Evolutionary conservation across 495 filamentous ascomycete genomes (phyloP).

Genomic region (Penicillium taxi): DNA sequence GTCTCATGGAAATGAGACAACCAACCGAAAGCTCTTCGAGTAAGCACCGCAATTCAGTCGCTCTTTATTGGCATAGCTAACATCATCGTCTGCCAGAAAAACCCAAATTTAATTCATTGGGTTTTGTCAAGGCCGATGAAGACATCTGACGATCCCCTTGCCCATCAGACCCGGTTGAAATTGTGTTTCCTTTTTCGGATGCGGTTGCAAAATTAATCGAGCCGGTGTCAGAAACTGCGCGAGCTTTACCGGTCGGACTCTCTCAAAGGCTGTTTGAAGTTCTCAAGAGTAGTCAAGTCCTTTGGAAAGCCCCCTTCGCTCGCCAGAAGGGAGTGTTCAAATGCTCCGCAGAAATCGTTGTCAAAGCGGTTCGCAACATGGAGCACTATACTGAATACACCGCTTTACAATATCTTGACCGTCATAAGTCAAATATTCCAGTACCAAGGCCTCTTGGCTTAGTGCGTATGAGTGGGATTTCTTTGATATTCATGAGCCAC

Average conservation of each 20-base stretch:
- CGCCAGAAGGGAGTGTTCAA: background rate
- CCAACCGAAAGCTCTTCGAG: too few relatives aligned
- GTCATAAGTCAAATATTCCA: conserved; percentile 10
- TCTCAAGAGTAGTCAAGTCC: background rate
- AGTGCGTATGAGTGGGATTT: conserved; percentile 8
- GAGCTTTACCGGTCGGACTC: background rate
- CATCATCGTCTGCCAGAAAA: too few relatives aligned
- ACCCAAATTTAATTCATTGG: too few relatives aligned
- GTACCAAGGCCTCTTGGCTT: conserved; percentile 17
- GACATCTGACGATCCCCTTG: background rate
- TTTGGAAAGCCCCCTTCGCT: background rate
- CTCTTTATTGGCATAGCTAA: too few relatives aligned
- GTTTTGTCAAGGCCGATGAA: too few relatives aligned
- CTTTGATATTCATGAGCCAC: conserved; percentile 17
- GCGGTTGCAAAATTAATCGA: background rate
- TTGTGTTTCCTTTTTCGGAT: background rate
- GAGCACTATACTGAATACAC: conserved; percentile 15
- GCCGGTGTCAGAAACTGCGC: background rate
- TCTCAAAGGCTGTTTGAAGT: background rate
- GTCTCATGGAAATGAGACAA: background rate
- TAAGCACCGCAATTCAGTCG: too few relatives aligned
- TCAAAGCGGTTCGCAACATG: conserved; percentile 8
- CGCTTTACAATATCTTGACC: conserved; percentile 15
- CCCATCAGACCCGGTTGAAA: background rate
- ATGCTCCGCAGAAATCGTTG: conserved; percentile 6